Evolutionary conservation across 129 eudicot species (phyloP).

Genomic region (Pseudognaphalium luteoalbum): DNA sequence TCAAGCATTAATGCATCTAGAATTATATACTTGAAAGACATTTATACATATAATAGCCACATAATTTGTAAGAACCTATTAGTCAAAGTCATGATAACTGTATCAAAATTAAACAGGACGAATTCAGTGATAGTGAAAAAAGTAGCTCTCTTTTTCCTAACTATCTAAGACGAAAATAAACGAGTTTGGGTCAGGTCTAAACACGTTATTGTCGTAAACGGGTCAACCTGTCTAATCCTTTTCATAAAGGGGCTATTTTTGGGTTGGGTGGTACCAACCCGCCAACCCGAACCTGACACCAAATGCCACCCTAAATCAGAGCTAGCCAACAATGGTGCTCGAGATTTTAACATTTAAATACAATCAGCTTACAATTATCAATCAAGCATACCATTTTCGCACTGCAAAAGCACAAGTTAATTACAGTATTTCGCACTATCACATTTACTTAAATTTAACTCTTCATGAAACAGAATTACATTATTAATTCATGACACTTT

Average conservation of each 20-base stretch:
- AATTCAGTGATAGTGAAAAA: not conserved
- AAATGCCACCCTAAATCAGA: too few relatives aligned
- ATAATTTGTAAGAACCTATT: not conserved
- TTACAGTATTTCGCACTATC: not conserved
- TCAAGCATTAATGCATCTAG: not conserved
- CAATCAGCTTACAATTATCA: not conserved
- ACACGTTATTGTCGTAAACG: too few relatives aligned
- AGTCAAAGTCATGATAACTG: not conserved
- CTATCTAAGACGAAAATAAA: not conserved
- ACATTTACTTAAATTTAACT: too few relatives aligned
- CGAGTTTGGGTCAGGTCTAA: not conserved
- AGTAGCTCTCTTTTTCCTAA: not conserved
- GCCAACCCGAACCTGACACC: not conserved
- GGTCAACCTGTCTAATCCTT: too few relatives aligned
- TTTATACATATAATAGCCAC: too few relatives aligned
- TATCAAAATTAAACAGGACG: not conserved
- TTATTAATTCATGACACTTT: not conserved
- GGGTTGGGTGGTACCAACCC: too few relatives aligned
- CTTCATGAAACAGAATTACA: too few relatives aligned
- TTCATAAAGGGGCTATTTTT: too few relatives aligned
- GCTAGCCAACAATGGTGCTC: too few relatives aligned
- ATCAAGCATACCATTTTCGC: not conserved
- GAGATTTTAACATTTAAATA: too few relatives aligned
- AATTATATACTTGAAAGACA: not conserved
- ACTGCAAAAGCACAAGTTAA: not conserved